Evolutionary conservation across 1,284 basidiomycete genomes (phyloP), one percentile per base, ranked within the genome.

Genomic region (Flammula alnicola): DNA sequence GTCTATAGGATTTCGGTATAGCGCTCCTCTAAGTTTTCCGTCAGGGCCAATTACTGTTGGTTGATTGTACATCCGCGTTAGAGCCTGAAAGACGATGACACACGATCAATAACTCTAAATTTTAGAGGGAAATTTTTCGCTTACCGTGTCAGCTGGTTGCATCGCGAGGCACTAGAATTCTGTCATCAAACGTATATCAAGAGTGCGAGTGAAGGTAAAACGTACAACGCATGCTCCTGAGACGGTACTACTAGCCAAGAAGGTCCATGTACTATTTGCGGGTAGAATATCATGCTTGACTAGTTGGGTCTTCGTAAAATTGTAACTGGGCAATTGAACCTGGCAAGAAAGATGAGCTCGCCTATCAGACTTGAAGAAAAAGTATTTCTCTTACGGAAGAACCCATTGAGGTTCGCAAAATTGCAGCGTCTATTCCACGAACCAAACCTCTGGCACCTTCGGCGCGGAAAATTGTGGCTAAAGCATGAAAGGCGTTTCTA

Each of bases 51-150:
- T 76, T 55, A 78, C 74, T 2, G 91, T 94, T 19, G 91, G 91
- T 77, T 96, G 95, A 66, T 98, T 98, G 72, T 98, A 99, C 83
- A 98, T 89, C 51, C 96, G 80, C 6, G 96, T 98, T 44, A 98
- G 73, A 37, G 92, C 90, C 89, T 92, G 51, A 12, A 39, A 39
- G 22, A 36, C 4, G 59, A 63, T 53, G 10, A 72, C n/a, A n/a
- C n/a, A n/a, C n/a, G n/a, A n/a, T n/a, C n/a, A n/a, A n/a, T n/a
- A n/a, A n/a, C n/a, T n/a, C n/a, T n/a, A n/a, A n/a, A n/a, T n/a
- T n/a, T n/a, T n/a, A n/a, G n/a, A n/a, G n/a, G n/a, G n/a, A n/a
- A n/a, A n/a, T n/a, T n/a, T n/a, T n/a, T n/a, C n/a, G n/a, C 81
- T 64, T 56, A 91, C 90, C 5, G 91, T 93, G 67, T 93, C 91